A percentile compares a stretch with the other conserved stretches of the same genome.
These are phyloP conservation scores for Boletus patriciae DNA, from an alignment of 768 basidiomycete species.

Conservation along the genomic window DNA sequence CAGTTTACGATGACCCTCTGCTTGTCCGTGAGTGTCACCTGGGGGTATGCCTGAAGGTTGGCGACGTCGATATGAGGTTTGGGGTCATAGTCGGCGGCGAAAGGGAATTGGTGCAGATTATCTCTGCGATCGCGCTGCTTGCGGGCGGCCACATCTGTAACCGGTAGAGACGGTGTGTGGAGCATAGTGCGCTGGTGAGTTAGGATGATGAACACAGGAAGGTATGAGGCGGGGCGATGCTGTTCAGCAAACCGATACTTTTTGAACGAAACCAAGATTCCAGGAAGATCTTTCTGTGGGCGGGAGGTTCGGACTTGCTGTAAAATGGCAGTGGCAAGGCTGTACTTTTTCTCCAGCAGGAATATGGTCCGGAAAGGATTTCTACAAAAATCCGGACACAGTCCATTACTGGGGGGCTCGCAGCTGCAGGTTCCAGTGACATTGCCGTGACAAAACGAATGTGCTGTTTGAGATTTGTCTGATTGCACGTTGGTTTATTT, in stretches of 20 bases:
- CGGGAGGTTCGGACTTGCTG: conserved; percentile 10
- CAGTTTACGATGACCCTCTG: conserved; percentile 31
- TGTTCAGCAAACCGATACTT: not conserved
- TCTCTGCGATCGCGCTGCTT: conserved; percentile 28
- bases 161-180: not conserved
- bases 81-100: not conserved
- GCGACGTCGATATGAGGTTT: conserved; percentile 1
- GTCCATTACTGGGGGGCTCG: too few relatives aligned
- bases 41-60: conserved; percentile 30
- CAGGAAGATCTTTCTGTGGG: not conserved
- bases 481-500: too few relatives aligned
- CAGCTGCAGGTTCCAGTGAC: too few relatives aligned
- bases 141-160: conserved; percentile 17
- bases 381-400: too few relatives aligned
- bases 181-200: not conserved
- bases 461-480: too few relatives aligned
- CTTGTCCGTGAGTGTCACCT: conserved; percentile 24
- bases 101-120: conserved; percentile 11
- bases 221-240: conserved; percentile 1
- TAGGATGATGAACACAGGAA: not conserved
- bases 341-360: not conserved
- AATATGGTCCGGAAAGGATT: too few relatives aligned
- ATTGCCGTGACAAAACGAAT: too few relatives aligned
- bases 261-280: not conserved
- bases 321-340: conserved; percentile 7